A percentile compares a stretch with the other conserved stretches of the same genome.
These are phyloP conservation scores for Alisma plantagoaquatica DNA, from an alignment of 106 monocot genomes.

Conservation along the genomic window DNA sequence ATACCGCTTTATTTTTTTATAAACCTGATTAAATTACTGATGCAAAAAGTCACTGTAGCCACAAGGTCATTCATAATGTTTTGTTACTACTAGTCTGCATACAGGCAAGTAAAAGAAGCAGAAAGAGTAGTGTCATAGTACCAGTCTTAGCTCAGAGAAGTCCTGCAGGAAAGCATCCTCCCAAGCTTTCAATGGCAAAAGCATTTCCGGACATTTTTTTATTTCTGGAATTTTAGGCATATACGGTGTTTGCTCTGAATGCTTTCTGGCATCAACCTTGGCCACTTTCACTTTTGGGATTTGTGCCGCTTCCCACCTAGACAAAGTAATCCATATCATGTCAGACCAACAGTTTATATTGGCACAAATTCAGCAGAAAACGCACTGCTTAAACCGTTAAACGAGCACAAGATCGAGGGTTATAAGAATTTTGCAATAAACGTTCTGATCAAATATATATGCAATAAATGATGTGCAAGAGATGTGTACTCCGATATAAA, in stretches of 20 bases:
- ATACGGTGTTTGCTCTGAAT: slow-evolving; percentile 69
- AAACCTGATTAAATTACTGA: too few species aligned
- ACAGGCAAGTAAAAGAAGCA: too few species aligned
- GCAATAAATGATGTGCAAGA: background rate
- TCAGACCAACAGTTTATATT: too few species aligned
- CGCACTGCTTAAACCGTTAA: background rate
- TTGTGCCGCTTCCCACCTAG: slow-evolving; percentile 87
- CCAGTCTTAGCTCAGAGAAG: slow-evolving; percentile 55
- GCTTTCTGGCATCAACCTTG: slow-evolving; percentile 31
- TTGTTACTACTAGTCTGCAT: too few species aligned
- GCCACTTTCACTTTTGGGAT: slow-evolving; percentile 81
- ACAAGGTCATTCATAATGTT: too few species aligned
- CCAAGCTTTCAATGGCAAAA: slow-evolving; percentile 71
- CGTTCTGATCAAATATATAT: background rate
- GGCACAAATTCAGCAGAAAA: background rate
- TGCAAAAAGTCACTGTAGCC: too few species aligned
- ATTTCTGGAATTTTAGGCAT: slow-evolving; percentile 91
- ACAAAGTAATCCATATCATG: slow-evolving; percentile 1
- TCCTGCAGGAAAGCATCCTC: slow-evolving; percentile 56
- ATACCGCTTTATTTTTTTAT: too few species aligned
- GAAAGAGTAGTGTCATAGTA: slow-evolving; percentile 7
- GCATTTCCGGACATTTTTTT: slow-evolving; percentile 43
- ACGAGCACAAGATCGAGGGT: background rate
- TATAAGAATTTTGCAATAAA: background rate
- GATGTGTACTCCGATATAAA: too few species aligned